These are phyloP conservation scores for Daldinia sp. DNA, from an alignment of 2,329 filamentous ascomycete species.

Conservation along the genomic window DNA sequence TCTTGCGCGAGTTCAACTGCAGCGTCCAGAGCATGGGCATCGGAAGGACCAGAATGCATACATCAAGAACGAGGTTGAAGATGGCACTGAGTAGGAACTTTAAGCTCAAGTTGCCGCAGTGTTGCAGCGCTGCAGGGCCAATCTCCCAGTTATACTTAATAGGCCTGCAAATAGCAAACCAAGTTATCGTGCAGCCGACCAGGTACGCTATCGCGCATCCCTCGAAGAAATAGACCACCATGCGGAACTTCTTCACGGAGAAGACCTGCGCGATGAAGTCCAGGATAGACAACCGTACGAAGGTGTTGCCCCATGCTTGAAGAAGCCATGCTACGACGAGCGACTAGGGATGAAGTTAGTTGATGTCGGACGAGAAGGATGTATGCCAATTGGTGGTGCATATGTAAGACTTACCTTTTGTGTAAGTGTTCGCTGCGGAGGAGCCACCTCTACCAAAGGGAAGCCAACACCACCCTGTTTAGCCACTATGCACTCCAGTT, in stretches of 20 bases:
- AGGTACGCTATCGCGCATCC: background rate
- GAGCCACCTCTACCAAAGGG: background rate
- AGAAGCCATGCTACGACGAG: background rate
- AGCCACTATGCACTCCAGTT: background rate
- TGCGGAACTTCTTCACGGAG: background rate
- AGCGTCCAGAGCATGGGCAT: conserved; percentile 12
- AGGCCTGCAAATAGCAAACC: conserved; percentile 3
- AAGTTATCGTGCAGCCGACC: conserved; percentile 1
- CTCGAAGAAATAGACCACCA: conserved; percentile 5
- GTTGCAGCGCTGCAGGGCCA: background rate
- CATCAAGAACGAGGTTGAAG: conserved; percentile 9
- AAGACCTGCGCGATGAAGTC: conserved; percentile 9
- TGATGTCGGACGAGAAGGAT: background rate
- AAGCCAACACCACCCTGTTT: background rate
- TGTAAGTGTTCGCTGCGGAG: background rate
- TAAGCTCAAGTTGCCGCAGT: conserved; percentile 4
- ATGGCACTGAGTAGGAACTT: background rate
- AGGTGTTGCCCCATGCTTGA: conserved; percentile 4
- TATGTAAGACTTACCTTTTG: background rate
- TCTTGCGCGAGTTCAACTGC: conserved; percentile 1
- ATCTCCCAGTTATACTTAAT: conserved; percentile 8
- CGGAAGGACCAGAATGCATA: conserved; percentile 3
- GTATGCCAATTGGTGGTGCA: background rate
- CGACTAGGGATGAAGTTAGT: background rate
- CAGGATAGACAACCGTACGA: conserved; percentile 7